phyloP scores from a whole-genome alignment of 176 grass and related monocot species.

The Tuctoria greenei region DNA sequence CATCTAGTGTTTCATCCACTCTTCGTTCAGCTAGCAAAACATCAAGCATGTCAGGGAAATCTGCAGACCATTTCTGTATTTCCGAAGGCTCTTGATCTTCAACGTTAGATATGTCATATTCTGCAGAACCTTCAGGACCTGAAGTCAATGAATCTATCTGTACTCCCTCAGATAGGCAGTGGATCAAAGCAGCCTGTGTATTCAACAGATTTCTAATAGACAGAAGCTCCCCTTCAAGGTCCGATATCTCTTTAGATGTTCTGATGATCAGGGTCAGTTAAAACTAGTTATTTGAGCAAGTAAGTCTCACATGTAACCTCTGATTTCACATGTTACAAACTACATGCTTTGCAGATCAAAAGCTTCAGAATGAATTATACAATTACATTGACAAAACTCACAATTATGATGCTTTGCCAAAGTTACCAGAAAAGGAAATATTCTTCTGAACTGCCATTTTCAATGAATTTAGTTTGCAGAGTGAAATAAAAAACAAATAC shows the following conservation, averaged over 20 bases:
- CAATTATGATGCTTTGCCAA: not conserved
- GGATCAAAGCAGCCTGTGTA: conserved; percentile 75
- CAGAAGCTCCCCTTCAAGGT: conserved; percentile 89
- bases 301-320: not conserved
- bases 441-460: not conserved
- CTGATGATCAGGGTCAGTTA: conserved; percentile 42
- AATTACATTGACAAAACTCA: not conserved
- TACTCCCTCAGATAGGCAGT: conserved; percentile 81
- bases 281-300: conserved; percentile 19
- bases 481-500: conserved; percentile 9
- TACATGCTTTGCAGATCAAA: conserved; percentile 13
- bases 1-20: conserved; percentile 90
- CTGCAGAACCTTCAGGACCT: conserved; percentile 49
- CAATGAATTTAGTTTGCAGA: not conserved
- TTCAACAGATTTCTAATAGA: conserved; percentile 88
- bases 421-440: conserved; percentile 5
- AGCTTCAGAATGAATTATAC: not conserved
- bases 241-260: conserved; percentile 97
- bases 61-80: conserved; percentile 83
- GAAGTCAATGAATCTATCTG: conserved; percentile 70
- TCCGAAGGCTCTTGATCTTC: conserved; percentile 81
- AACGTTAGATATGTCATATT: conserved; percentile 52
- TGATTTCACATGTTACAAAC: conserved; percentile 1
- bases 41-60: conserved; percentile 87
- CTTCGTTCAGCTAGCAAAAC: conserved; percentile 91